Evolutionary conservation across 495 filamentous ascomycete species (phyloP), one percentile per base, ranked within the genome.

Genomic region (Clohesyomyces aquaticus): DNA sequence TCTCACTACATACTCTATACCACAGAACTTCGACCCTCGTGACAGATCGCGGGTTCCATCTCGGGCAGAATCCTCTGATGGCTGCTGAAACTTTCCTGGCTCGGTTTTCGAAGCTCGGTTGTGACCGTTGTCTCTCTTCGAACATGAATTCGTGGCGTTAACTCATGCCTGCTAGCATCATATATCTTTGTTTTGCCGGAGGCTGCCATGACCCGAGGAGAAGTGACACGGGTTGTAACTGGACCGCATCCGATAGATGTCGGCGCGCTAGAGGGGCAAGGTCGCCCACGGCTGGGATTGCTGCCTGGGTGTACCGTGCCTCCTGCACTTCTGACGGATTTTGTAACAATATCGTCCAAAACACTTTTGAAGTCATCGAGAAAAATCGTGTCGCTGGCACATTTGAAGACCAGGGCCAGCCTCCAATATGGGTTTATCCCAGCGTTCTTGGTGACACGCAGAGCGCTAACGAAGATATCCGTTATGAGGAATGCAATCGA

Each of bases 301-400:
- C 46, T 26, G 1, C 61, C 41, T 9, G 46, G 61, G 19, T 64
- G 53, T 23, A 46, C 54, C 0, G 43, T 57, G 4, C 56, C 63
- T 18, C 62, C 55, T 22, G 28, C 48, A 3, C 19, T 50, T 12
- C 47, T 60, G 18, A 66, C 55, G 38, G 16, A 46, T 4, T 41
- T 18, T n/a, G 48, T 41, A 14, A 66, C 47, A 28, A 66, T 66
- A n/a, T 61, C 63, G 59, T 68, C 65, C 3, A 68, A 35, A 1
- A 68, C 65, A n/a, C 53, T 53, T 38, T 71, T 71, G 65, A 71
- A 71, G 49, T 71, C 68, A 55, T 71, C 68, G 11, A 71, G 60
- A 21, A 71, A 61, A 16, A 71, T 71, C 23, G 50, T 68, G 25
- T 71, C 68, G 18, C 59, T 57, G 9, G 65, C 66, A 46, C 68